phyloP scores from a whole-genome alignment of 2,329 filamentous ascomycete species.

The Fusarium penzigii region DNA sequence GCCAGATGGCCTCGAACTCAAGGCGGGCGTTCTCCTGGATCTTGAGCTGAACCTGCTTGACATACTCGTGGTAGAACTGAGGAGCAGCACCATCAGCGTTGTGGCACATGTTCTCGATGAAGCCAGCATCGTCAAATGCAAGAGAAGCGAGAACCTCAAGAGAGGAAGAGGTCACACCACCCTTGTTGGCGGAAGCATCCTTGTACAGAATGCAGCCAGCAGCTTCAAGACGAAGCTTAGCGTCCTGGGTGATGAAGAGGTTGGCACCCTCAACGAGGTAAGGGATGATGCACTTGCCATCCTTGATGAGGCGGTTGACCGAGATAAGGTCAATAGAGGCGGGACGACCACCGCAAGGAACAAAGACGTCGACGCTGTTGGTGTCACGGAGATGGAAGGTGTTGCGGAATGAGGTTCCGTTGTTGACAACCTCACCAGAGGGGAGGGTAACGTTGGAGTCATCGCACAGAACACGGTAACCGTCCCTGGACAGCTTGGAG shows the following conservation, averaged over 20 bases:
- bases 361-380: slow-evolving; percentile 81
- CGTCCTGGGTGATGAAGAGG: slow-evolving; percentile 97
- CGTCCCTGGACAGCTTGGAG: slow-evolving; percentile 81
- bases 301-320: slow-evolving; percentile 82
- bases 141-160: slow-evolving; percentile 93
- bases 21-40: slow-evolving; percentile 90
- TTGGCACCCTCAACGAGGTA: slow-evolving; percentile 99
- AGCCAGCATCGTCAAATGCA: slow-evolving; percentile 87
- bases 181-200: slow-evolving; percentile 98
- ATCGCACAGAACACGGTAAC: slow-evolving; percentile 90
- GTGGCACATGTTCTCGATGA: slow-evolving; percentile 93
- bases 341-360: slow-evolving; percentile 93
- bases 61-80: slow-evolving; percentile 90
- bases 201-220: slow-evolving; percentile 97
- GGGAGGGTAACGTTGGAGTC: slow-evolving; percentile 88
- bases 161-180: slow-evolving; percentile 95
- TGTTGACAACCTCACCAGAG: slow-evolving; percentile 80
- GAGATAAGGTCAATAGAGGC: slow-evolving; percentile 94
- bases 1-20: slow-evolving; percentile 98
- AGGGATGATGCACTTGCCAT: slow-evolving; percentile 83
- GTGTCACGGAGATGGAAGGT: slow-evolving; percentile 88
- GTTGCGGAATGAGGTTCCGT: slow-evolving; percentile 95
- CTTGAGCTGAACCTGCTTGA: slow-evolving; percentile 85
- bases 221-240: slow-evolving; percentile 90
- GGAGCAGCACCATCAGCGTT: slow-evolving; percentile 71